phyloP scores from a whole-genome alignment of 2,329 filamentous ascomycete species.

The Xylariaceae sp. region DNA sequence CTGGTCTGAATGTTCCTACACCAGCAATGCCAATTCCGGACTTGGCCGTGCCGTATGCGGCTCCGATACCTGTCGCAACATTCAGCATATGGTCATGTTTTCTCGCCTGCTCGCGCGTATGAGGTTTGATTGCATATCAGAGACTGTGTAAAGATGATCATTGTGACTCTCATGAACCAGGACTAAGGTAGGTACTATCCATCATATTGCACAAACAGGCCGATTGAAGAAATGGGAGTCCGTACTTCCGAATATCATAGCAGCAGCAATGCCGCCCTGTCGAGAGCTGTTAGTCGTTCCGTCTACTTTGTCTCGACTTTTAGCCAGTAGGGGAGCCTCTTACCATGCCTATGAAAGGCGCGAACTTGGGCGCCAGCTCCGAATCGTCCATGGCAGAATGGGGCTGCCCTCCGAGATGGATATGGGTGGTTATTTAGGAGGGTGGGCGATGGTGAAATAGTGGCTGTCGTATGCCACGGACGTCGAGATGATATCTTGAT shows the following conservation, averaged over 20 bases:
- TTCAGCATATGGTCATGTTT: neutral
- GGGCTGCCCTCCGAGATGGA: neutral
- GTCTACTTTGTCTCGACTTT: constrained; percentile 2
- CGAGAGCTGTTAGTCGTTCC: neutral
- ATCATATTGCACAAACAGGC: no score
- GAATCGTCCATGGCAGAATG: constrained; percentile 49
- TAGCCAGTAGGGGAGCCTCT: constrained; percentile 35
- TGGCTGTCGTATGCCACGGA: no score
- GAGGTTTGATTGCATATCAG: no score
- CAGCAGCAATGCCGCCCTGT: constrained; percentile 73
- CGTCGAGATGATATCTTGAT: no score
- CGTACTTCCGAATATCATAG: constrained; percentile 84
- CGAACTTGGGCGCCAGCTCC: constrained; percentile 72
- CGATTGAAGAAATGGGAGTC: constrained; percentile 6
- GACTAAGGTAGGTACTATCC: constrained; percentile 2
- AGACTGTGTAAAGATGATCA: no score
- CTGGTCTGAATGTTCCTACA: constrained; percentile 79
- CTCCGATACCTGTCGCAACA: constrained; percentile 56
- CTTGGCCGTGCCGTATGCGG: constrained; percentile 84
- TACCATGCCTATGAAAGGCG: constrained; percentile 87
- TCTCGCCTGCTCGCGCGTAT: neutral
- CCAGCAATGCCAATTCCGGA: constrained; percentile 85
- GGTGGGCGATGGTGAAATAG: no score
- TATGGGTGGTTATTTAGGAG: no score
- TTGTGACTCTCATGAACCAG: no score